phyloP scores from a whole-genome alignment of 805 yeast species.

The Komagataella mondaviorum region DNA sequence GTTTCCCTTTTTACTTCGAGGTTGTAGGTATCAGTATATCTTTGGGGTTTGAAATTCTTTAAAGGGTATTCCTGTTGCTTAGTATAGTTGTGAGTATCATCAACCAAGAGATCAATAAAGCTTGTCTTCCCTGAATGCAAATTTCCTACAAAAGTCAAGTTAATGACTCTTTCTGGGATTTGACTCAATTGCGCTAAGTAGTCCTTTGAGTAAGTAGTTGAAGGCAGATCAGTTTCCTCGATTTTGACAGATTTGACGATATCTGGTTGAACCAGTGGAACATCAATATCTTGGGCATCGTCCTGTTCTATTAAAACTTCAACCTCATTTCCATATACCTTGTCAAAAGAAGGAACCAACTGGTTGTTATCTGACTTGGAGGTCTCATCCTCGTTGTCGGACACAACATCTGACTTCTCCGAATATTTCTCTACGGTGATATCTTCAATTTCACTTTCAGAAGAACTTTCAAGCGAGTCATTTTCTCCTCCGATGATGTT shows the following conservation, averaged over 20 bases:
- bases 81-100: slow-evolving; percentile 42
- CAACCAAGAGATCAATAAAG: slow-evolving; percentile 52
- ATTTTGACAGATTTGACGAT: slow-evolving; percentile 26
- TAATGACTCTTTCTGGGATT: slow-evolving; percentile 55
- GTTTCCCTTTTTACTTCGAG: slow-evolving; percentile 62
- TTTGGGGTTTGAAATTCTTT: slow-evolving; percentile 29
- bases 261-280: slow-evolving; percentile 54
- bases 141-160: slow-evolving; percentile 69
- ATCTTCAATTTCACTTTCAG: slow-evolving; percentile 6
- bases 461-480: slow-evolving; percentile 14
- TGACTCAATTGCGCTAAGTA: slow-evolving; percentile 38
- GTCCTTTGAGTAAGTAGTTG: slow-evolving; percentile 43
- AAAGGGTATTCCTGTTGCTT: slow-evolving; percentile 2
- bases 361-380: slow-evolving; percentile 18
- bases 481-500: slow-evolving; percentile 42
- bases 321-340: slow-evolving; percentile 47
- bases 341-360: slow-evolving; percentile 15
- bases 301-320: slow-evolving; percentile 43
- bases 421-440: slow-evolving; percentile 6
- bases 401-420: slow-evolving; percentile 14
- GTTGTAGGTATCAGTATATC: slow-evolving; percentile 61
- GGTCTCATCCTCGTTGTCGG: slow-evolving; percentile 29
- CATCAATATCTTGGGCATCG: slow-evolving; percentile 30
- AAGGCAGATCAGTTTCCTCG: slow-evolving; percentile 44
- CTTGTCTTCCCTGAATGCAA: slow-evolving; percentile 81